Evolutionary conservation across 257 asterid species (phyloP), one percentile per base, ranked within the genome.

Genomic region (Fraxinus quadrangulata): DNA sequence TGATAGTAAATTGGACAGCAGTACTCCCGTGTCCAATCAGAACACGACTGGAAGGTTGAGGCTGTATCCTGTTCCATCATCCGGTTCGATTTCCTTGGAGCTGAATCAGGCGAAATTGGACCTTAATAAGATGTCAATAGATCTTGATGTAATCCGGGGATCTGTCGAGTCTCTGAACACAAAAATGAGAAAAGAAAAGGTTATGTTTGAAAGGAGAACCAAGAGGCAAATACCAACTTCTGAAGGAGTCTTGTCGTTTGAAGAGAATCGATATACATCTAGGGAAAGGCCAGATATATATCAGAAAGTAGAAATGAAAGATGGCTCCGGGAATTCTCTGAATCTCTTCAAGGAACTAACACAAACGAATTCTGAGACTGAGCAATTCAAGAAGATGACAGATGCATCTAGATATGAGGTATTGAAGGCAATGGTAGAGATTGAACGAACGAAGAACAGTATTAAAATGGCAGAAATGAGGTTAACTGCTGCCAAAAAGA

Each of bases 381-480:
- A 92, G 61, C 97, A 94, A 83, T 92, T 90, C 84, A 91, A 87
- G 91, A 92, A 88, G 77, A 90, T 94, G 93, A 88, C 96, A 0
- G 97, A 94, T 73, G 97, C 97, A 31, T 93, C 97, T 0, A 90
- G 96, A 65, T 92, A 92, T 67, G 97, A 92, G 86, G 96, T 94
- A 24, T 89, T 92, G 91, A 88, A 83, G 78, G 99, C 99, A 0
- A 91, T 91, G 95, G 69, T 87, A 0, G 99, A 94, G 90, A 94
- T 94, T 3, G 97, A 94, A 59, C 77, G 87, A 67, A 91, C 97
- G 0, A 94, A 92, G 83, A 84, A 87, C 42, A 92, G 97, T 75
- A 94, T 94, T 4, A 85, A 75, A 59, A 90, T 94, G 95, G 97
- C 96, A 8, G 99, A 94, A 80, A 92, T 94, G 99, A 90, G 99